Percentiles rank a stretch among this genome's conserved stretches.
Conservation (phyloP, 73 alveolate species). For the Tetrahymena elliotti region DNA sequence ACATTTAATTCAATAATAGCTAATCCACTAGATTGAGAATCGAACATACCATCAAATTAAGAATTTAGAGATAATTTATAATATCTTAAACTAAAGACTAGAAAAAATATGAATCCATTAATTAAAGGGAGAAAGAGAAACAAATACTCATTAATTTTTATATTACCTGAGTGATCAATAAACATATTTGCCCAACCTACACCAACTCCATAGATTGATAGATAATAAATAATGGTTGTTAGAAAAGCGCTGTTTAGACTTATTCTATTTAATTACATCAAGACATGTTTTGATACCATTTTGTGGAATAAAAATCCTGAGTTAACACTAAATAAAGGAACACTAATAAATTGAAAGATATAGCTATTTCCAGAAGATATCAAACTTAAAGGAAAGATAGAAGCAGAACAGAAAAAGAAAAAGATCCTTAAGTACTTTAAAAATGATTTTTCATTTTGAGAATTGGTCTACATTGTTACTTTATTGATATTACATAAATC, state of each 20-base stretch:
- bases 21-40: not conserved
- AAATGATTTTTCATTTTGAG: not conserved
- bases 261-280: not conserved
- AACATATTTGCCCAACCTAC: not conserved
- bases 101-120: not conserved
- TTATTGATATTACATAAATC: not conserved
- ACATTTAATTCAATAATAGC: not conserved
- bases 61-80: not conserved
- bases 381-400: not conserved
- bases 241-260: not conserved
- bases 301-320: not conserved
- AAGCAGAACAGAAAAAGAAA: not conserved
- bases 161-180: not conserved
- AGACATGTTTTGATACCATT: not conserved
- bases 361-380: not conserved
- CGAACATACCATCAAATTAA: not conserved
- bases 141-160: not conserved
- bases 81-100: not conserved
- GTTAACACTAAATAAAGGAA: not conserved
- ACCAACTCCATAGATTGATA: not conserved
- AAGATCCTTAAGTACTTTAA: not conserved
- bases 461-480: not conserved
- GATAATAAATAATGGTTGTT: not conserved
- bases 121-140: not conserved
- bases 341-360: not conserved